Evolutionary conservation across 202 grass and related monocot genomes (phyloP).

Genomic region (Setaria viridis): DNA sequence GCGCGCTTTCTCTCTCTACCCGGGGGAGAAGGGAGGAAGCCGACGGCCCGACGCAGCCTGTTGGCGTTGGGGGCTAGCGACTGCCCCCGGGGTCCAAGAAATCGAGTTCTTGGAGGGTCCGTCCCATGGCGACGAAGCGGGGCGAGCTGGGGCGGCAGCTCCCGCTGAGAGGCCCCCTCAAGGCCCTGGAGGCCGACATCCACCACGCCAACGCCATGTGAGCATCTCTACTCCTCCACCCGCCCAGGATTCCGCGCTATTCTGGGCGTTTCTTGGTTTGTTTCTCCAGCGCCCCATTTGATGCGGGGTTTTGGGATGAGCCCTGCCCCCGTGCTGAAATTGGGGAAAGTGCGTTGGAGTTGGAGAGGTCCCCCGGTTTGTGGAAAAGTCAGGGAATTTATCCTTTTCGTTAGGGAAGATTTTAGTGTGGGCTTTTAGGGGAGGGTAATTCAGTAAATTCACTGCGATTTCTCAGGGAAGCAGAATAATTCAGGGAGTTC

Average conservation of each 20-base stretch:
- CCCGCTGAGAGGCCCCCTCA: slow-evolving; percentile 71
- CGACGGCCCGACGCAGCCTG: background rate
- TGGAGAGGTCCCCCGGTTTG: background rate
- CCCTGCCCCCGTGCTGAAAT: background rate
- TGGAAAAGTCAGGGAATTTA: background rate
- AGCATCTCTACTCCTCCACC: background rate
- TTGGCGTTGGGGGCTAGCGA: slow-evolving; percentile 6
- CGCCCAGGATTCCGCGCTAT: background rate
- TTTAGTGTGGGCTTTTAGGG: background rate
- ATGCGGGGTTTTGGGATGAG: background rate
- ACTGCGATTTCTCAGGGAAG: background rate
- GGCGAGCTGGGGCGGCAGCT: slow-evolving; percentile 52
- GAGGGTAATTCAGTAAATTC: background rate
- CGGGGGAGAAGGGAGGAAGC: background rate
- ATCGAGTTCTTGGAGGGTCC: slow-evolving; percentile 19
- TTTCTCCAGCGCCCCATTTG: background rate
- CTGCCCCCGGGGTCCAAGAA: background rate
- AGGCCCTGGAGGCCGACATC: slow-evolving; percentile 75
- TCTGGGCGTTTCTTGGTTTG: background rate
- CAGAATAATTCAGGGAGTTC: slow-evolving; percentile 7
- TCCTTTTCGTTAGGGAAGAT: background rate
- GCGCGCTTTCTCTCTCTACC: slow-evolving; percentile 17
- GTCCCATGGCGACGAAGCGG: slow-evolving; percentile 57
- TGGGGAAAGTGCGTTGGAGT: slow-evolving; percentile 21
- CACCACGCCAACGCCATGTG: slow-evolving; percentile 87